phyloP scores from a whole-genome alignment of 768 basidiomycete species.

The Termitomyces sp. region DNA sequence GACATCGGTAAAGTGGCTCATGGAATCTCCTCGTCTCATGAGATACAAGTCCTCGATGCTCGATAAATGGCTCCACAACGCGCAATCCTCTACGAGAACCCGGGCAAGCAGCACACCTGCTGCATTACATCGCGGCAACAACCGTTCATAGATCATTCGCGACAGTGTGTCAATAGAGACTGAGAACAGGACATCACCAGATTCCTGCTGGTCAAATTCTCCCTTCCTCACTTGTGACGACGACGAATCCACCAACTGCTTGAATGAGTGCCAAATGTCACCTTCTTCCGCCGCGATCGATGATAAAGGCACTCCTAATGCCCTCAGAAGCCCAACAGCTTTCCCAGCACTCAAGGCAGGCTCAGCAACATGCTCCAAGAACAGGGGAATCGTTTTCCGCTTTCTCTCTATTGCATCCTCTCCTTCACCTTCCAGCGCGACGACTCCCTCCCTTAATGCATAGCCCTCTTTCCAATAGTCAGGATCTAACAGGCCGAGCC shows the following conservation, averaged over 20 bases:
- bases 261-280: conserved; percentile 38
- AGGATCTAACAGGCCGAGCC: conserved; percentile 51
- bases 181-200: conserved; percentile 27
- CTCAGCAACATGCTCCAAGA: conserved; percentile 56
- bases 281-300: conserved; percentile 16
- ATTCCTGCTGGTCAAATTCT: conserved; percentile 2
- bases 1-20: conserved; percentile 69
- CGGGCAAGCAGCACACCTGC: conserved; percentile 48
- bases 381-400: conserved; percentile 44
- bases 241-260: conserved; percentile 25
- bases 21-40: conserved; percentile 73
- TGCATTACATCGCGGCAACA: conserved; percentile 50
- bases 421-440: conserved; percentile 18
- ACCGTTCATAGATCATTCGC: conserved; percentile 54
- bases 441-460: conserved; percentile 40
- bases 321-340: conserved; percentile 67
- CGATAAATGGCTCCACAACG: conserved; percentile 53
- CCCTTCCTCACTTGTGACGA: conserved; percentile 8
- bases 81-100: conserved; percentile 65
- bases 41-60: conserved; percentile 67
- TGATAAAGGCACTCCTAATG: conserved; percentile 36
- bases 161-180: conserved; percentile 61
- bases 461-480: conserved; percentile 82
- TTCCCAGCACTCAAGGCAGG: conserved; percentile 67
- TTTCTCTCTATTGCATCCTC: conserved; percentile 9